Percentiles rank a stretch among this genome's conserved stretches.
Evolutionary conservation across 768 basidiomycete genomes (phyloP).

Genomic region (Termitomyces sp.): DNA sequence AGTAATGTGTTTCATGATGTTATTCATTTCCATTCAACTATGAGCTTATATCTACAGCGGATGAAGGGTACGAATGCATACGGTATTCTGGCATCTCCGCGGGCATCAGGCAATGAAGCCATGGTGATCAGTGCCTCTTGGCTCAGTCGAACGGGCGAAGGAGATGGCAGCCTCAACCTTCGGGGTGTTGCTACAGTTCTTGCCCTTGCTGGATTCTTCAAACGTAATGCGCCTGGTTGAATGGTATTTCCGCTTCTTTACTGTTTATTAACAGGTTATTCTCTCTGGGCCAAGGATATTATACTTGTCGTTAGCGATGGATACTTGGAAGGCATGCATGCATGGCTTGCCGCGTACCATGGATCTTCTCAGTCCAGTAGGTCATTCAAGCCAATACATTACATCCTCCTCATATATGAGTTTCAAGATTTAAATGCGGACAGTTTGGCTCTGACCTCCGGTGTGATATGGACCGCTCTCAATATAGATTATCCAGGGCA

Average conservation of each 20-base stretch:
- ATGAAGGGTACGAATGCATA: slow-evolving; percentile 77
- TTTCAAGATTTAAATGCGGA: slow-evolving; percentile 62
- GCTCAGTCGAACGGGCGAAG: slow-evolving; percentile 64
- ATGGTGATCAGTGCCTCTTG: slow-evolving; percentile 92
- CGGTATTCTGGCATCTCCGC: slow-evolving; percentile 76
- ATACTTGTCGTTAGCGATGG: slow-evolving; percentile 88
- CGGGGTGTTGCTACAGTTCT: slow-evolving; percentile 86
- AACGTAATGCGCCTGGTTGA: slow-evolving; percentile 48
- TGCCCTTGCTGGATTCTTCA: slow-evolving; percentile 78
- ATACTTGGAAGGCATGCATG: slow-evolving; percentile 88
- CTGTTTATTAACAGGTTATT: slow-evolving; percentile 51
- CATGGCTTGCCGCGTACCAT: slow-evolving; percentile 87
- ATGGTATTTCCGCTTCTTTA: not conserved
- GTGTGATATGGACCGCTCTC: slow-evolving; percentile 93
- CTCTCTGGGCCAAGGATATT: slow-evolving; percentile 94
- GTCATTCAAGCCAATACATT: not conserved
- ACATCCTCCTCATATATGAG: not conserved
- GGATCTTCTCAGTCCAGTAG: slow-evolving; percentile 62
- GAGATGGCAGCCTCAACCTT: slow-evolving; percentile 63
- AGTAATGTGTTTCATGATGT: slow-evolving; percentile 17
- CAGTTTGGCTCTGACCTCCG: slow-evolving; percentile 62
- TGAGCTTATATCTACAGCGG: slow-evolving; percentile 31
- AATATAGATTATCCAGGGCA: slow-evolving; percentile 96
- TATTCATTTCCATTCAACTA: not conserved
- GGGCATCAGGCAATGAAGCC: slow-evolving; percentile 91